These are phyloP conservation scores for Acrasis kona DNA, from an alignment of 78 protist species.

Conservation along the genomic window DNA sequence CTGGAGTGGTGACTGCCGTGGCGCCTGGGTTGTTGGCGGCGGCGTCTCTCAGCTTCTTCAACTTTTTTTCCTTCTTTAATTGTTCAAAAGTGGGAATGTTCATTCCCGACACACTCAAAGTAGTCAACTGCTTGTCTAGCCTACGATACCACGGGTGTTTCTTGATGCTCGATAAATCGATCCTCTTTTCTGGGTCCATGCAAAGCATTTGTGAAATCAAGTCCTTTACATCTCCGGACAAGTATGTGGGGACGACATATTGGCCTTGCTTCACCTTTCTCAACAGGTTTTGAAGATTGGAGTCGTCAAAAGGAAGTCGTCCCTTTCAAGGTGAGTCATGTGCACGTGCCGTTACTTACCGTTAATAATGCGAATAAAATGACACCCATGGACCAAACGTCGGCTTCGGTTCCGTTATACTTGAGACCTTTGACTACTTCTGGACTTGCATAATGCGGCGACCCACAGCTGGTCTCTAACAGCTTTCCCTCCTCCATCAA, in stretches of 20 bases:
- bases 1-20: too few relatives aligned
- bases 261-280: slow-evolving; percentile 24
- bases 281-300: slow-evolving; percentile 13
- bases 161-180: background rate
- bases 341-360: slow-evolving; percentile 6
- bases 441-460: slow-evolving; percentile 38
- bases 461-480: slow-evolving; percentile 27
- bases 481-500: background rate
- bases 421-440: slow-evolving; percentile 28
- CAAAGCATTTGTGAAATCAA: slow-evolving; percentile 20
- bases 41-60: too few relatives aligned
- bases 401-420: slow-evolving; percentile 54
- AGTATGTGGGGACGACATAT: background rate
- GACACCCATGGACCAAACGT: slow-evolving; percentile 66
- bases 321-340: background rate
- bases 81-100: too few relatives aligned
- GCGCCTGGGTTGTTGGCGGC: too few relatives aligned
- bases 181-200: slow-evolving; percentile 29
- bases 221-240: slow-evolving; percentile 10
- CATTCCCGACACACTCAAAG: too few relatives aligned
- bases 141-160: slow-evolving; percentile 15
- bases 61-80: too few relatives aligned
- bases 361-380: slow-evolving; percentile 53
- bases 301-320: slow-evolving; percentile 12
- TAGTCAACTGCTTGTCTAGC: too few relatives aligned